These are phyloP conservation scores for Westerdykella ornata DNA, from an alignment of 2,329 filamentous ascomycete species.

Conservation along the genomic window DNA sequence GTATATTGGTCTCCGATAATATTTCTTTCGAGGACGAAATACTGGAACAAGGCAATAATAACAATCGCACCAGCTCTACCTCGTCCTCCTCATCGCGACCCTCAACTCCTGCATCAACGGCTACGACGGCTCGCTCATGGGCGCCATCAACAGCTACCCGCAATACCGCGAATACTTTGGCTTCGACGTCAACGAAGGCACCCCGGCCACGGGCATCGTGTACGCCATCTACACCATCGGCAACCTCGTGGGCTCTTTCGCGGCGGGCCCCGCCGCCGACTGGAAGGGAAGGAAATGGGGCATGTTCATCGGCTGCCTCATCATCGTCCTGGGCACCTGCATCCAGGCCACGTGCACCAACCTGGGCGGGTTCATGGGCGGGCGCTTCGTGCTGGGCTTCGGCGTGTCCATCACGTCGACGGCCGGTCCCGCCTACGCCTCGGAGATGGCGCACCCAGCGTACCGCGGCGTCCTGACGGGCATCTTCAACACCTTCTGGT, in stretches of 20 bases:
- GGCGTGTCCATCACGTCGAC: slow-evolving; percentile 55
- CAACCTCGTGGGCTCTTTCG: slow-evolving; percentile 41
- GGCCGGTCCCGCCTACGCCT: slow-evolving; percentile 57
- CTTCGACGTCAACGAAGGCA: slow-evolving; percentile 36
- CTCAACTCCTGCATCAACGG: slow-evolving; percentile 45
- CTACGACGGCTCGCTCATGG: slow-evolving; percentile 47
- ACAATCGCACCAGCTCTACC: slow-evolving; percentile 34
- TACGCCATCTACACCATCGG: slow-evolving; percentile 47
- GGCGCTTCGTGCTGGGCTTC: slow-evolving; percentile 58
- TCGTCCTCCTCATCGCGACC: slow-evolving; percentile 39
- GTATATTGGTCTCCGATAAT: neutral
- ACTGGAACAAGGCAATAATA: neutral
- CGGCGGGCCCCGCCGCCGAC: slow-evolving; percentile 41
- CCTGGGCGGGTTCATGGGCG: slow-evolving; percentile 51
- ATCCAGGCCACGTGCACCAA: slow-evolving; percentile 45
- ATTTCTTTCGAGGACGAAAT: too few species aligned
- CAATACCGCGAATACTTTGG: slow-evolving; percentile 43
- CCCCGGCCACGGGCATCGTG: slow-evolving; percentile 43
- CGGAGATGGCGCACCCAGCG: slow-evolving; percentile 57
- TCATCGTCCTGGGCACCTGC: slow-evolving; percentile 49
- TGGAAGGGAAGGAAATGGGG: slow-evolving; percentile 40
- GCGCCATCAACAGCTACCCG: slow-evolving; percentile 43
- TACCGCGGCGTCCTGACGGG: slow-evolving; percentile 57
- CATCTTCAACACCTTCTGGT: slow-evolving; percentile 49
- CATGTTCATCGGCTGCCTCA: slow-evolving; percentile 50